Evolutionary conservation across 164 flowering plant genomes (phyloP).

Genomic region (Litsea cubeba): DNA sequence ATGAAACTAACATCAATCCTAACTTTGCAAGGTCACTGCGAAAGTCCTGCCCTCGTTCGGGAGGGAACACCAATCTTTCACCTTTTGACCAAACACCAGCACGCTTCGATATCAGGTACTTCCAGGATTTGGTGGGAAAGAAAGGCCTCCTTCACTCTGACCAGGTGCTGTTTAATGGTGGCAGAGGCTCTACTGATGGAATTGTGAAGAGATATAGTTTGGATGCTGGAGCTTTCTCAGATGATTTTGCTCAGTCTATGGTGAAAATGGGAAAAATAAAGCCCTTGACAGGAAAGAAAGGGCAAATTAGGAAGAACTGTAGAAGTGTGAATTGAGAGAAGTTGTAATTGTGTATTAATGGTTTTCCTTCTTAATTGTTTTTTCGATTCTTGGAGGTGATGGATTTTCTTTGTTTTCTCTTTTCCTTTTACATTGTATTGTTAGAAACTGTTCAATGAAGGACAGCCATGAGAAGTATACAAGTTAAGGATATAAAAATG

Average conservation of each 20-base stretch:
- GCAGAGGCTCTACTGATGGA: constrained; percentile 2
- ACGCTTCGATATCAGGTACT: constrained; percentile 12
- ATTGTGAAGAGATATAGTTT: constrained; percentile 11
- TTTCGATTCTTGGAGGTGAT: no score
- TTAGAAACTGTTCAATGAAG: no score
- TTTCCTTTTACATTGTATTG: background rate
- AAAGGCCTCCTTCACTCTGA: constrained; percentile 22
- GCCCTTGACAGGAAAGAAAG: constrained; percentile 8
- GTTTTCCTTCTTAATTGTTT: background rate
- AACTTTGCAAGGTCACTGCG: constrained; percentile 6
- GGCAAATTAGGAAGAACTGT: constrained; percentile 19
- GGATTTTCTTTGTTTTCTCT: background rate
- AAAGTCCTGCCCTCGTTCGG: constrained; percentile 7
- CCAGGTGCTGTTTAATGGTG: constrained; percentile 17
- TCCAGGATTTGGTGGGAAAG: constrained; percentile 4
- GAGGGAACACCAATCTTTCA: constrained; percentile 14
- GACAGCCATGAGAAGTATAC: no score
- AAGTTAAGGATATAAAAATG: no score
- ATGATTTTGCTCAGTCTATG: constrained; percentile 16
- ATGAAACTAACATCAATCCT: constrained; percentile 13
- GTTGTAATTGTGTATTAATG: background rate
- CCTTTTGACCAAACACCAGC: constrained; percentile 15
- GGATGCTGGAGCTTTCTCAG: constrained; percentile 1
- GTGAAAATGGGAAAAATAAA: constrained; percentile 21
- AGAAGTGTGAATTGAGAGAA: constrained; percentile 11